These are phyloP conservation scores for Glaciozyma antarctica DNA, from an alignment of 768 basidiomycete genomes.

Conservation along the genomic window DNA sequence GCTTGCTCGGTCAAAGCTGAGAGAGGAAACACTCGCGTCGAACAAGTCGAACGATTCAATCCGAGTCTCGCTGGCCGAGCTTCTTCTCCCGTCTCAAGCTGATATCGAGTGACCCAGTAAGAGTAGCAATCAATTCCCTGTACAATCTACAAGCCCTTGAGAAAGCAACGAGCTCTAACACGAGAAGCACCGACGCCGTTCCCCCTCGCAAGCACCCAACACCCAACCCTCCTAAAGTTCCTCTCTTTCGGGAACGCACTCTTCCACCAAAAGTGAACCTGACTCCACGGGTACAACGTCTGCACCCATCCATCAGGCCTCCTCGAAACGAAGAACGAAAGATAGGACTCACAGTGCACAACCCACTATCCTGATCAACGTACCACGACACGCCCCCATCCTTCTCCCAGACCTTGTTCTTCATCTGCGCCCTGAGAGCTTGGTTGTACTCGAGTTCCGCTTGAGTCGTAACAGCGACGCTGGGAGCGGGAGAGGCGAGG, in stretches of 20 bases:
- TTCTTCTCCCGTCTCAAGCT: no score
- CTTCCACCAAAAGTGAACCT: conserved; percentile 27
- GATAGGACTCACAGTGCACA: conserved; percentile 10
- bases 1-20: no score
- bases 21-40: no score
- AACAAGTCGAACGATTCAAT: no score
- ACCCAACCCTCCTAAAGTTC: conserved; percentile 8
- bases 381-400: conserved; percentile 26
- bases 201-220: no score
- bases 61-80: no score
- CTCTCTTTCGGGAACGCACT: conserved; percentile 11
- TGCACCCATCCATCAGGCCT: neutral
- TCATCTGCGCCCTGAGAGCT: conserved; percentile 23
- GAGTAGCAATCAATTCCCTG: no score
- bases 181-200: no score
- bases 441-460: conserved; percentile 26
- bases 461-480: conserved; percentile 28
- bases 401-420: conserved; percentile 23
- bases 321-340: no score
- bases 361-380: conserved; percentile 23
- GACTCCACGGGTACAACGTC: conserved; percentile 8
- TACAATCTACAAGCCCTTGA: no score
- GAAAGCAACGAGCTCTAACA: no score
- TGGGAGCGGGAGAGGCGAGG: conserved; percentile 1
- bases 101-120: no score